phyloP scores from a whole-genome alignment of 2,329 filamentous ascomycete genomes.

The Leptosphaerulina australis region DNA sequence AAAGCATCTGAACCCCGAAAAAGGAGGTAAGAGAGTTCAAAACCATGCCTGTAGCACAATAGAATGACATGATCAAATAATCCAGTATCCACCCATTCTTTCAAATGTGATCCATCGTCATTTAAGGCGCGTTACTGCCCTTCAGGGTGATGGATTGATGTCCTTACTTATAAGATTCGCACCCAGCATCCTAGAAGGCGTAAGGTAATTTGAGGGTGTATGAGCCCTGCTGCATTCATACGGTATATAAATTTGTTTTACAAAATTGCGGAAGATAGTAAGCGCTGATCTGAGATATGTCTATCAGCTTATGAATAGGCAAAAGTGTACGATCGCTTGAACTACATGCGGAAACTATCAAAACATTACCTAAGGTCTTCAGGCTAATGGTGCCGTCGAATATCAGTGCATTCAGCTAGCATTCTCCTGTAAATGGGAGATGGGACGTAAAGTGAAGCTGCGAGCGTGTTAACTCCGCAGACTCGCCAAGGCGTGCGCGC shows the following conservation, averaged over 20 bases:
- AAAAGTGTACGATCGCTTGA: background rate
- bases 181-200: too few relatives aligned
- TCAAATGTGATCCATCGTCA: too few relatives aligned
- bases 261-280: background rate
- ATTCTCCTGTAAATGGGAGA: background rate
- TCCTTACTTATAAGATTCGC: too few relatives aligned
- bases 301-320: background rate
- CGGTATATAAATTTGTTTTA: background rate
- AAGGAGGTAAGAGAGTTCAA: too few relatives aligned
- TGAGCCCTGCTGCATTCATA: too few relatives aligned
- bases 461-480: slow-evolving; percentile 13
- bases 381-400: background rate
- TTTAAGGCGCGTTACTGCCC: too few relatives aligned
- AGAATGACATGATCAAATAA: too few relatives aligned
- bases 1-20: too few relatives aligned
- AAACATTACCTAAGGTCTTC: background rate
- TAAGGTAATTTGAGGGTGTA: too few relatives aligned
- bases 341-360: background rate
- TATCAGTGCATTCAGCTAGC: background rate
- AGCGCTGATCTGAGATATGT: background rate
- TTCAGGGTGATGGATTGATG: too few relatives aligned
- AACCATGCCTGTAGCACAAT: too few relatives aligned
- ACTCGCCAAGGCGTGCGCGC: slow-evolving; percentile 16
- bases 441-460: background rate
- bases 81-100: too few relatives aligned